Percentiles rank a stretch among this genome's conserved stretches.
Evolutionary conservation across 306 rosid genomes (phyloP).

Genomic region (Vicia sativa): DNA sequence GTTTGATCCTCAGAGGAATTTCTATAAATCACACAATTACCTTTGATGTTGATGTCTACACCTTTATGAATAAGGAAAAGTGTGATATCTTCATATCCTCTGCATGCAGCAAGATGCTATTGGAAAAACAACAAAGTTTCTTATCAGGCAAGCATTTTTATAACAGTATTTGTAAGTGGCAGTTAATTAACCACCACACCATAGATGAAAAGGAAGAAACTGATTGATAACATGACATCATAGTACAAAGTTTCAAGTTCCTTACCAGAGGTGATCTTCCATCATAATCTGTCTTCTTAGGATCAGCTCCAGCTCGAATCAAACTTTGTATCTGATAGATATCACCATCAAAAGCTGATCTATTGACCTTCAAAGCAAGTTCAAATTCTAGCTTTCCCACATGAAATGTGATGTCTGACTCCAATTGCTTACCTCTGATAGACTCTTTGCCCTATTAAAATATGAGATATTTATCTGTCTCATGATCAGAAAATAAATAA

Average conservation of each 20-base stretch:
- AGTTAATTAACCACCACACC: conserved; percentile 17
- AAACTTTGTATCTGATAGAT: conserved; percentile 74
- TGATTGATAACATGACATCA: conserved; percentile 28
- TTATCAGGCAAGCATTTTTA: conserved; percentile 31
- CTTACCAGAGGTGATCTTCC: conserved; percentile 96
- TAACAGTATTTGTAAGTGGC: not conserved
- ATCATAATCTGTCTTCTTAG: conserved; percentile 90
- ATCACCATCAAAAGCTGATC: conserved; percentile 80
- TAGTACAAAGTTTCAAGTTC: conserved; percentile 24
- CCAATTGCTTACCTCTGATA: conserved; percentile 72
- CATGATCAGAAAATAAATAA: conserved; percentile 4
- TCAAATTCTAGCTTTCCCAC: conserved; percentile 95
- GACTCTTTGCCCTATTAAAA: conserved; percentile 67
- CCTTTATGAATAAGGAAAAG: conserved; percentile 71
- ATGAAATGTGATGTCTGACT: conserved; percentile 87
- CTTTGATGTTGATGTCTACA: conserved; percentile 63
- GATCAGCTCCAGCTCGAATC: conserved; percentile 93
- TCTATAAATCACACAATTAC: conserved; percentile 40
- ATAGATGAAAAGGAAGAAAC: conserved; percentile 21
- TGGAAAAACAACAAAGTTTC: conserved; percentile 32
- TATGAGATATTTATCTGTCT: conserved; percentile 19
- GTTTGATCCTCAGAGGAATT: not conserved
- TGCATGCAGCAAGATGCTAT: conserved; percentile 92
- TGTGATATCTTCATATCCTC: conserved; percentile 81
- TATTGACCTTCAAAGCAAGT: conserved; percentile 89